Base-by-base conservation (phyloP, 371 early-diverging fungal species). In the Choanephora cucurbitarum region DNA sequence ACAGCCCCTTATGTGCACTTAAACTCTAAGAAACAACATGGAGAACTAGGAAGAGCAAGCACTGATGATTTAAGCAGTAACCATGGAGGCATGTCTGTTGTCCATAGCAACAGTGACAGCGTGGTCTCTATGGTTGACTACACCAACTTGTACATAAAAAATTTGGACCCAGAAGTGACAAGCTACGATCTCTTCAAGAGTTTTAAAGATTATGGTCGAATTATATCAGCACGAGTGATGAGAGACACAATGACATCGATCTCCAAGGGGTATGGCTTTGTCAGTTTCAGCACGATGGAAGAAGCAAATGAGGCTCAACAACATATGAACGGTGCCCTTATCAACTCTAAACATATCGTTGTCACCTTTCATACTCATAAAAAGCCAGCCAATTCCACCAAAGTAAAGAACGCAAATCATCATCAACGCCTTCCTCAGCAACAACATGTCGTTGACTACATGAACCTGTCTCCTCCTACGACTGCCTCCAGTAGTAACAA, bases 201-300 rank as follows among this genome's bases (percentile, higher is more conserved):
- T 13, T 78, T 78, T 48, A 63, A 60, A 46, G 57, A 51, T 33
- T 78, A 62, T 58, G 79, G 79, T 31, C 62, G 67, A 24, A 78
- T 78, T 17, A 69, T 78, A 32, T 75, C 75, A 46, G 75, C 72
- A 15, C 51, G 73, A 48, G 89, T 96, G 41, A 92, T 96, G 92
- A 85, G 86, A 58, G 97, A 96, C 58, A 82, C 83, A 4, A 58
- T 69, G 37, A 89, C 92, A 3, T 82, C 83, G 49, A 80, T 84
- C 24, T 92, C 95, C 9, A 85, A 95, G 39, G 92, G 97, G 0
- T 96, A 95, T 82, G 97, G 94, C 3, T 96, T 96, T 44, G 67
- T 67, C 13, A 79, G 79, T 43, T 79, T 58, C 51, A 64, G 64
- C 11, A 56, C 57, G 31, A 43, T 65, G 34, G 74, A 75, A 23